Base-by-base conservation (phyloP, 345 rosid species). In the Heritiera littoralis region DNA sequence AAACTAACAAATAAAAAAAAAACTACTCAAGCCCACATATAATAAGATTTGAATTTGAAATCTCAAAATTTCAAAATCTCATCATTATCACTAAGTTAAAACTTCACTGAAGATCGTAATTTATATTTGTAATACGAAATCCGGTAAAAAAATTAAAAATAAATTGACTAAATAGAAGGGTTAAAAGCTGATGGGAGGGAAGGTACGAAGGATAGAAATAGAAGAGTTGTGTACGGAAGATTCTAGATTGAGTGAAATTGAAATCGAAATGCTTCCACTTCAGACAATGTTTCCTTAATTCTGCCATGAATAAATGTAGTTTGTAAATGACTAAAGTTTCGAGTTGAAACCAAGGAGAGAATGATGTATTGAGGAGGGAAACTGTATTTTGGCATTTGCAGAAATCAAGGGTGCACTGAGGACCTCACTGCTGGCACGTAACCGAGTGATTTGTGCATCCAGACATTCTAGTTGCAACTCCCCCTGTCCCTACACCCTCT, bases 261-360 rank as follows among this genome's bases (percentile, higher is more conserved):
- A 15, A 72, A 52, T 30, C 9, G 30, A 35, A 55, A 54, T 9
- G 64, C 18, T 72, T 72, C 64, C 49, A 55, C 15, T 54, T 72
- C 30, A 54, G 18, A 54, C 64, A 72, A 55, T 49, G 64, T 72
- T 72, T 72, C 76, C 76, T 72, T 10, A 72, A 72, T 32, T 52
- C 23, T 52, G 56, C 45, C 75, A 32, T 17, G 60, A 32, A 52
- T 32, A 52, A 72, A 30, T 32, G 23, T 14, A 20, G 75, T 14
- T 51, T 51, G 60, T 30, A 71, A 71, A 51, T 54, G 60, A 35
- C 45, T 72, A 52, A 67, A 30, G n/a, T 30, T 8, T 9, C 4
- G 3, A 18, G 7, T 52, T 54, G 30, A 72, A 55, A 18, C 49
- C 49, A 38, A 72, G 55, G 48, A 18, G 15, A 72, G 75, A 72